These are phyloP conservation scores for Rosa multiflora DNA, from an alignment of 306 rosid genomes.

Conservation along the genomic window DNA sequence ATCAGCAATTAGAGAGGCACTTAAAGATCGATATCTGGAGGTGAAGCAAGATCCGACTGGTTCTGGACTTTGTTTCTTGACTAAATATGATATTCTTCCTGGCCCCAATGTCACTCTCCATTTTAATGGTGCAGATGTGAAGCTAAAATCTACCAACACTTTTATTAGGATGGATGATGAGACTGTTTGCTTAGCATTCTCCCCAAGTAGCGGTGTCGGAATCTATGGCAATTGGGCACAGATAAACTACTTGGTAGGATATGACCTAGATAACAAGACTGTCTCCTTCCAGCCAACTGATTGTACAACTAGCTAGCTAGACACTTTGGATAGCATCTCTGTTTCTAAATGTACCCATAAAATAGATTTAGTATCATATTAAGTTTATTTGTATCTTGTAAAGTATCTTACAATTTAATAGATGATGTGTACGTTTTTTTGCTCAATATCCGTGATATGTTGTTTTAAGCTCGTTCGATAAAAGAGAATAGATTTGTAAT, in stretches of 20 bases:
- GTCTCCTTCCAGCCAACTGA: conserved; percentile 31
- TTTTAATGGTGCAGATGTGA: conserved; percentile 39
- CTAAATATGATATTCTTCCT: not conserved
- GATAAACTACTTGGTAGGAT: conserved; percentile 40
- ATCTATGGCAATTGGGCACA: conserved; percentile 58
- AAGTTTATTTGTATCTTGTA: no score
- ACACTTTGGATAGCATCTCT: no score
- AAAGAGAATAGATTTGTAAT: not conserved
- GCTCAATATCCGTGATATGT: not conserved
- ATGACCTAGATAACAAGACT: conserved; percentile 33
- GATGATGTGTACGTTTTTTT: no score
- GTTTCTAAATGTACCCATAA: not conserved
- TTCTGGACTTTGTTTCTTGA: conserved; percentile 34
- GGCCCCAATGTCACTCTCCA: conserved; percentile 34
- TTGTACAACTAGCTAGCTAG: not conserved
- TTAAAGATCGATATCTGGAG: not conserved
- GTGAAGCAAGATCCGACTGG: not conserved
- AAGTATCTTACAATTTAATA: no score
- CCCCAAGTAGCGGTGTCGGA: accelerated
- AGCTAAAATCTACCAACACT: conserved; percentile 24
- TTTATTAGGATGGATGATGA: conserved; percentile 20
- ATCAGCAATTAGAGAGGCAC: conserved; percentile 4
- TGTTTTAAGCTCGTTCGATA: not conserved
- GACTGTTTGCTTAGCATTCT: conserved; percentile 48
- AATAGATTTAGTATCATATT: no score